Percentiles rank a stretch among this genome's conserved stretches.
phyloP scores from a whole-genome alignment of 306 rosid species.

The Medicago arabica region DNA sequence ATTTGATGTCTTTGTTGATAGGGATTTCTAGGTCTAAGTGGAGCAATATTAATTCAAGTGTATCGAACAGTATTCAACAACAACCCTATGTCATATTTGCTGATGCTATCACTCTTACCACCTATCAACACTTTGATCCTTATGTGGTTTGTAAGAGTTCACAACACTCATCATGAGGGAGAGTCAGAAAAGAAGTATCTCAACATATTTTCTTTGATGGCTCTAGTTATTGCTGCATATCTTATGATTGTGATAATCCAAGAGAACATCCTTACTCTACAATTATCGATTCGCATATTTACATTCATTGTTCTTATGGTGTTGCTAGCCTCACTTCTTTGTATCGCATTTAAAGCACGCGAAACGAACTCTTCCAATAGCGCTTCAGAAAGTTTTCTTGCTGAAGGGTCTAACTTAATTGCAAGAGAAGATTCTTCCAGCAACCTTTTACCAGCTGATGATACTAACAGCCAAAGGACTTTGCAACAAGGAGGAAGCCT shows the following conservation, averaged over 20 bases:
- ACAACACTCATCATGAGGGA: constrained; percentile 38
- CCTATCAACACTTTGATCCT: constrained; percentile 50
- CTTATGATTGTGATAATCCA: constrained; percentile 67
- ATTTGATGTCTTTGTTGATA: constrained; percentile 35
- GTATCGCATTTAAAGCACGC: constrained; percentile 62
- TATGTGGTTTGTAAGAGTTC: constrained; percentile 80
- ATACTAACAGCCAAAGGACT: constrained; percentile 24
- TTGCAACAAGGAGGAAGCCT: constrained; percentile 40
- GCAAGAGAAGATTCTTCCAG: constrained; percentile 31
- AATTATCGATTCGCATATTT: constrained; percentile 41
- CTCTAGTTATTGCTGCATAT: constrained; percentile 66
- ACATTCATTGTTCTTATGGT: constrained; percentile 52
- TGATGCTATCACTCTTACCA: constrained; percentile 80
- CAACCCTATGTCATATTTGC: constrained; percentile 63
- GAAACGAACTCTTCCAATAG: constrained; percentile 21
- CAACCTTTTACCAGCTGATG: constrained; percentile 22
- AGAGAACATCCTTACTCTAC: constrained; percentile 53
- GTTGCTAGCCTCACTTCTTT: constrained; percentile 63
- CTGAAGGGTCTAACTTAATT: constrained; percentile 45
- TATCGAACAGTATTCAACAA: constrained; percentile 56
- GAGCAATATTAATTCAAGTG: constrained; percentile 79
- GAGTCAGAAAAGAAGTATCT: constrained; percentile 66
- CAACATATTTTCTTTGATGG: constrained; percentile 59
- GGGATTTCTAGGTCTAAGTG: constrained; percentile 93
- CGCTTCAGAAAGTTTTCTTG: constrained; percentile 30